Evolutionary conservation across 2,329 filamentous ascomycete genomes (phyloP).

Genomic region (Colletotrichum eremochloae): DNA sequence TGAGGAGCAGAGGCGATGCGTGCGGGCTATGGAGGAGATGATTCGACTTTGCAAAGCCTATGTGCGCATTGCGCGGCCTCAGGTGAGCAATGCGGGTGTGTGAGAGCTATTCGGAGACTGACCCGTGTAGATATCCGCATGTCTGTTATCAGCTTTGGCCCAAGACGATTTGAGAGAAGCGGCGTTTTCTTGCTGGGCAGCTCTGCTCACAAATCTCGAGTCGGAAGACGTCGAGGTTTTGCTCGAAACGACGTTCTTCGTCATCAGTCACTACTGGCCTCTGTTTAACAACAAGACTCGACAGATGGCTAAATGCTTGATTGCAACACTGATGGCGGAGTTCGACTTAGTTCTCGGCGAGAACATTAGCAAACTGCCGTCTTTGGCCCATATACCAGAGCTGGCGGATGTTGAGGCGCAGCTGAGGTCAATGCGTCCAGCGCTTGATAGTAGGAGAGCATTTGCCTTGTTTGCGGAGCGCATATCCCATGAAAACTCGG

Average conservation of each 20-base stretch:
- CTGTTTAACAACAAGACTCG: constrained; percentile 73
- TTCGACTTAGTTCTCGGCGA: constrained; percentile 73
- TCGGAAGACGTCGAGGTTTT: constrained; percentile 84
- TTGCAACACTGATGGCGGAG: constrained; percentile 75
- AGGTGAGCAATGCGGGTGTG: constrained; percentile 65
- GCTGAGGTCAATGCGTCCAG: constrained; percentile 72
- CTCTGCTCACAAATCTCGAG: constrained; percentile 80
- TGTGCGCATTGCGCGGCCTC: constrained; percentile 84
- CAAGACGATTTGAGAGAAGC: constrained; percentile 80
- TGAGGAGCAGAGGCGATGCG: constrained; percentile 80
- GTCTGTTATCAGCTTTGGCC: constrained; percentile 85
- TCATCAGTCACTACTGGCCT: constrained; percentile 86
- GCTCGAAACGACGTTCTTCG: constrained; percentile 89
- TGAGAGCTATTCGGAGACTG: constrained; percentile 45
- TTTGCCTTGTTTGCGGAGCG: constrained; percentile 76
- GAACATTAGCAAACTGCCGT: constrained; percentile 82
- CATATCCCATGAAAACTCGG: constrained; percentile 84
- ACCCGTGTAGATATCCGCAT: constrained; percentile 82
- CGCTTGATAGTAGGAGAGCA: constrained; percentile 65
- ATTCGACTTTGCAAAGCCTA: constrained; percentile 80
- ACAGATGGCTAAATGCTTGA: constrained; percentile 70
- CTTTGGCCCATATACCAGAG: constrained; percentile 77
- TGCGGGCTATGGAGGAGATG: constrained; percentile 90
- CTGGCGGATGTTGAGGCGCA: constrained; percentile 76
- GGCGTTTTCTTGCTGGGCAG: constrained; percentile 87